Conservation (phyloP, 202 grass and related monocot species). For the Schoenoplectus triqueter region DNA sequence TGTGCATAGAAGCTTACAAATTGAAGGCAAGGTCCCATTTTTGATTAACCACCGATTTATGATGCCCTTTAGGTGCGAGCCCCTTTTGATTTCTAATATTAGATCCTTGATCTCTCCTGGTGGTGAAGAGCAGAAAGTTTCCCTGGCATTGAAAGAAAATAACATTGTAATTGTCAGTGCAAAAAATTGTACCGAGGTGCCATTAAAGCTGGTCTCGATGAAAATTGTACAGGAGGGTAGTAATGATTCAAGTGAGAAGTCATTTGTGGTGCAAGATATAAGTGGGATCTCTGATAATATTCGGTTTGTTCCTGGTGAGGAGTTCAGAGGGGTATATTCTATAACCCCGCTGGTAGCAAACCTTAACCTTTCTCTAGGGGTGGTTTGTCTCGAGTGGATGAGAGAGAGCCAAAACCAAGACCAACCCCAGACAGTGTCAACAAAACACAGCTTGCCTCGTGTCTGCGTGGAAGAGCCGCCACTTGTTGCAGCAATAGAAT, state of each 20-base stretch:
- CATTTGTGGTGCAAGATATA: constrained; percentile 60
- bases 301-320: constrained; percentile 68
- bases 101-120: constrained; percentile 50
- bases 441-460: constrained; percentile 65
- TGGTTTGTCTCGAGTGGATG: constrained; percentile 76
- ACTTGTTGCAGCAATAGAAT: constrained; percentile 78
- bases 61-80: constrained; percentile 82
- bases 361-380: constrained; percentile 59
- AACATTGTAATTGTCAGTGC: constrained; percentile 78
- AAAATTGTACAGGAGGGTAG: constrained; percentile 52
- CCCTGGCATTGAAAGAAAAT: constrained; percentile 80
- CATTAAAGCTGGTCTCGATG: constrained; percentile 59
- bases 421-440: constrained; percentile 47
- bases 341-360: constrained; percentile 52
- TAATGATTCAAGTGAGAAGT: constrained; percentile 34
- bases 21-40: constrained; percentile 89
- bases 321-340: constrained; percentile 88
- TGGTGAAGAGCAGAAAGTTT: constrained; percentile 51
- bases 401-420: constrained; percentile 58
- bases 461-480: constrained; percentile 77
- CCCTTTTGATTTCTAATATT: constrained; percentile 78
- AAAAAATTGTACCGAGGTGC: constrained; percentile 80
- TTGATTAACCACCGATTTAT: constrained; percentile 70
- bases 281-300: constrained; percentile 54
- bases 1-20: constrained; percentile 88